phyloP scores from a whole-genome alignment of 805 yeast genomes.

The Teunomyces stri region DNA sequence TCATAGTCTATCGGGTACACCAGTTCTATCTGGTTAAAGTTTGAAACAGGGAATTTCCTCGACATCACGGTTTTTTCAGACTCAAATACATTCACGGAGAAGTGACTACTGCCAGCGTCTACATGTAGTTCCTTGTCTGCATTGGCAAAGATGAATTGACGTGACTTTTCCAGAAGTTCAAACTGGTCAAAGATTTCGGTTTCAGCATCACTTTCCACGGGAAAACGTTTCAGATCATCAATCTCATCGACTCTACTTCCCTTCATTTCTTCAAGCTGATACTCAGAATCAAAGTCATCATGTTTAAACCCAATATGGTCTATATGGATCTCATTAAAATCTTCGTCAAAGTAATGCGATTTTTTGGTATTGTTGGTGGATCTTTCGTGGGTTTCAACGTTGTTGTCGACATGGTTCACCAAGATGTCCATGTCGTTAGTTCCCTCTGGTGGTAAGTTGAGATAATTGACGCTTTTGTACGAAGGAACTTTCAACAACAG shows the following conservation, averaged over 20 bases:
- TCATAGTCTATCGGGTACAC: conserved; percentile 1
- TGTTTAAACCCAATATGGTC: background rate
- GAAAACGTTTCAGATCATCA: conserved; percentile 1
- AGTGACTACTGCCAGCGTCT: background rate
- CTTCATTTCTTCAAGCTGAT: conserved; percentile 5
- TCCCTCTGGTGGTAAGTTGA: conserved; percentile 21
- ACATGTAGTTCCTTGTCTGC: background rate
- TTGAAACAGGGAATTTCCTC: conserved; percentile 1
- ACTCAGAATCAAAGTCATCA: conserved; percentile 3
- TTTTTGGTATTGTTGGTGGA: conserved; percentile 6
- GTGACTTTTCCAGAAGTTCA: background rate
- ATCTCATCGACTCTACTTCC: conserved; percentile 2
- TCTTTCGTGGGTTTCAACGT: background rate
- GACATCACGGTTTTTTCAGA: conserved; percentile 1
- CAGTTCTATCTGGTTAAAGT: background rate
- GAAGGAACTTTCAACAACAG: conserved; percentile 31
- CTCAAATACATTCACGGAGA: background rate
- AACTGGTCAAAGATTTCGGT: conserved; percentile 24
- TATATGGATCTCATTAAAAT: conserved; percentile 3
- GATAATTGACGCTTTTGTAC: conserved; percentile 14
- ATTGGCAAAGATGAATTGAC: background rate
- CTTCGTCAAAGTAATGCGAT: conserved; percentile 9
- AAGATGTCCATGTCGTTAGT: conserved; percentile 19
- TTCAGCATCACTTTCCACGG: conserved; percentile 25
- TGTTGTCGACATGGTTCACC: conserved; percentile 9